Evolutionary conservation across 2,329 filamentous ascomycete species (phyloP).

Genomic region (Blastomyces emzantsi): DNA sequence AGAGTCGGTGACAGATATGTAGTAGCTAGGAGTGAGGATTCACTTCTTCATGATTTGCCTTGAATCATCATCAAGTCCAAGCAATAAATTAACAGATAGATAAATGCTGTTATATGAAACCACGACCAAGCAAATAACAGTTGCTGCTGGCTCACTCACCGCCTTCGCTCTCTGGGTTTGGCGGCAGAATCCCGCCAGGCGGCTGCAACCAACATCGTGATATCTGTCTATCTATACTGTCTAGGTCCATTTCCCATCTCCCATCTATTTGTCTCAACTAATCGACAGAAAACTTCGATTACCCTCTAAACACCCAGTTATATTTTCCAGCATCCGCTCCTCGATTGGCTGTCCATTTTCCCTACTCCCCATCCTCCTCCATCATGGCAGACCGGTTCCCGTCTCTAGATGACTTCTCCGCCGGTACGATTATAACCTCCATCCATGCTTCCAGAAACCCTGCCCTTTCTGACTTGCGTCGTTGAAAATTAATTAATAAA

Average conservation of each 20-base stretch:
- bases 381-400: constrained; percentile 70
- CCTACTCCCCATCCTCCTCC: constrained; percentile 6
- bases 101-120: not conserved
- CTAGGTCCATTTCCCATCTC: constrained; percentile 8
- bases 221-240: not conserved
- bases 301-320: not conserved
- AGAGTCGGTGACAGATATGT: not conserved
- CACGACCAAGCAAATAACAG: not conserved
- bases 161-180: too few species aligned
- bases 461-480: not conserved
- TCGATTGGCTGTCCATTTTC: constrained; percentile 6
- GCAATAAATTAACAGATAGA: not conserved
- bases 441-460: not conserved
- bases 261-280: not conserved
- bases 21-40: not conserved
- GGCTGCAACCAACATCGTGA: not conserved
- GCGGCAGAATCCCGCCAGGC: constrained; percentile 3
- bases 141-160: too few species aligned
- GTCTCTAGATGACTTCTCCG: constrained; percentile 68
- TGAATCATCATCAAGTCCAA: not conserved
- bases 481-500: not conserved
- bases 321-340: not conserved
- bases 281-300: not conserved
- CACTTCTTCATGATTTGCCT: not conserved
- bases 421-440: constrained; percentile 34